phyloP scores from a whole-genome alignment of 495 filamentous ascomycete genomes.

The Apiosordaria backusii region DNA sequence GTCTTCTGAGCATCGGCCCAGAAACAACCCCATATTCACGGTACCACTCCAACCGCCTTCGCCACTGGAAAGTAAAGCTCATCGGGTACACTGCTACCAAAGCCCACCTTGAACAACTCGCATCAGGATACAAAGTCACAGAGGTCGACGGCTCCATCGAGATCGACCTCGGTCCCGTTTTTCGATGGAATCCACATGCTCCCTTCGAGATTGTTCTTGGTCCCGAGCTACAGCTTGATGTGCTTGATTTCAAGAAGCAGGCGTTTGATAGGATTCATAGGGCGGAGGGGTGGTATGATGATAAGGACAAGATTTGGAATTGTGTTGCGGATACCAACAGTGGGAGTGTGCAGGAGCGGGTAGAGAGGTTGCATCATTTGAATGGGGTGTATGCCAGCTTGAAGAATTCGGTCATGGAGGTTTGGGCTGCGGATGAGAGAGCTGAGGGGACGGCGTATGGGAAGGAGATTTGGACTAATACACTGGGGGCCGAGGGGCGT shows the following conservation, averaged over 20 bases:
- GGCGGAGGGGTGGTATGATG: conserved; percentile 40
- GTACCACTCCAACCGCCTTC: conserved; percentile 11
- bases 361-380: conserved; percentile 34
- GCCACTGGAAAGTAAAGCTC: conserved; percentile 25
- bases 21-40: conserved; percentile 13
- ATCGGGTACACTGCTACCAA: conserved; percentile 17
- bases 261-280: conserved; percentile 38
- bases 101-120: conserved; percentile 2
- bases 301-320: conserved; percentile 42
- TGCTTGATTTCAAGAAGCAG: conserved; percentile 26
- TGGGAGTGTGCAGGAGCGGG: conserved; percentile 23
- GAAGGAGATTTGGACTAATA: conserved; percentile 19
- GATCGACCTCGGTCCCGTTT: conserved; percentile 19
- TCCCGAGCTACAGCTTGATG: conserved; percentile 32
- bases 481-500: not conserved
- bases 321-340: conserved; percentile 24
- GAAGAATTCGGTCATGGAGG: conserved; percentile 43
- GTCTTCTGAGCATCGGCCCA: conserved; percentile 26
- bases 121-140: conserved; percentile 13
- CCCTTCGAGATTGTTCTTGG: conserved; percentile 34
- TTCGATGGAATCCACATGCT: conserved; percentile 12
- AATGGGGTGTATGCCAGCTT: conserved; percentile 31
- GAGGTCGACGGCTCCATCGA: conserved; percentile 10
- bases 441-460: conserved; percentile 16
- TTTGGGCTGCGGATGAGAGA: conserved; percentile 41